These are phyloP conservation scores for Pulveroboletus sp. DNA, from an alignment of 768 basidiomycete species.

Conservation along the genomic window DNA sequence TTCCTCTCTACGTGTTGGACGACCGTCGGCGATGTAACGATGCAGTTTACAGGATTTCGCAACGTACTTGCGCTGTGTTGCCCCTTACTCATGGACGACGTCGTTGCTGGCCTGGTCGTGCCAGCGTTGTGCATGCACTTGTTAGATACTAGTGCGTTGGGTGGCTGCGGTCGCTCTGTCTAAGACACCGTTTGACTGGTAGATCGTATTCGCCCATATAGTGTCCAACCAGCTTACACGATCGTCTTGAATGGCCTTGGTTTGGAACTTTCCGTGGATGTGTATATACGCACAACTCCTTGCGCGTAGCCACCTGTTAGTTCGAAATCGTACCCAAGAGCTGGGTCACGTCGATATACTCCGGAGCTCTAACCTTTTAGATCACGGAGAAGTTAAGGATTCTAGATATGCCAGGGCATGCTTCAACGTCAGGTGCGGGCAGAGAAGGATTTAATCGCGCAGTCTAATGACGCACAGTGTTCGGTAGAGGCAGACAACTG, in stretches of 20 bases:
- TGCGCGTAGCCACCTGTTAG: too few relatives aligned
- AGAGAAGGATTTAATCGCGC: neutral
- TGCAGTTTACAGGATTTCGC: conserved; percentile 10
- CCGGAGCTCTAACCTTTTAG: neutral
- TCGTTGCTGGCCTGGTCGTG: conserved; percentile 1
- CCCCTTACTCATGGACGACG: conserved; percentile 15
- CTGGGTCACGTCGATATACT: neutral
- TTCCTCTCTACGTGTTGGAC: conserved; percentile 27
- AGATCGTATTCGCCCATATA: conserved; percentile 1
- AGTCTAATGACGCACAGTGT: neutral
- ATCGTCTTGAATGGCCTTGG: neutral
- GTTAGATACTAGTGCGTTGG: neutral
- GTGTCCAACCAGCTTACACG: neutral
- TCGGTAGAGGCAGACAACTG: neutral
- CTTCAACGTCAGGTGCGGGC: neutral
- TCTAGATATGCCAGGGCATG: neutral
- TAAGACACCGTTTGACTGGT: neutral
- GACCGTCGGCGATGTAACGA: conserved; percentile 10
- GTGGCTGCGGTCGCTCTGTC: conserved; percentile 1
- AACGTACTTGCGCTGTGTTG: conserved; percentile 4
- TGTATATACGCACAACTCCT: too few relatives aligned
- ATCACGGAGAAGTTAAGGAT: neutral
- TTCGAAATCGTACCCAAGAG: neutral
- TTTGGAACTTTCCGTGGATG: too few relatives aligned
- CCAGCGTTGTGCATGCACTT: conserved; percentile 5